phyloP scores from a whole-genome alignment of 768 basidiomycete genomes.

The Russula emetica region DNA sequence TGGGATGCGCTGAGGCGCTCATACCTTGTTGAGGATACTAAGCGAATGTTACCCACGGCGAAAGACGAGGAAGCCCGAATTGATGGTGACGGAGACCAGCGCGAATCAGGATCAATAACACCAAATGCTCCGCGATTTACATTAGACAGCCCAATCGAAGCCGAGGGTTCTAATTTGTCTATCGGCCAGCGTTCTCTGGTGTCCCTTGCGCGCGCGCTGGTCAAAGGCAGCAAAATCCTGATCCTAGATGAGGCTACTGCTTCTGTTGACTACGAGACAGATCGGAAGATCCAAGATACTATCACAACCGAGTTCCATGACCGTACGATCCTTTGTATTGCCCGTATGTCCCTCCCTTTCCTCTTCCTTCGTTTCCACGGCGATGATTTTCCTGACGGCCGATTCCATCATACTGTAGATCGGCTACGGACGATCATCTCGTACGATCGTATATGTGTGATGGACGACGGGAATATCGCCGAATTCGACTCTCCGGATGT shows the following conservation, averaged over 20 bases:
- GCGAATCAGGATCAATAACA: constrained; percentile 30
- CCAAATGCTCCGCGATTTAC: constrained; percentile 51
- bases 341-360: constrained; percentile 49
- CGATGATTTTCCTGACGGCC: neutral
- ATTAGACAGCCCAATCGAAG: constrained; percentile 79
- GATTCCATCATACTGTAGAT: constrained; percentile 44
- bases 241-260: constrained; percentile 91
- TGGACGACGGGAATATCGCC: constrained; percentile 75
- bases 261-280: constrained; percentile 88
- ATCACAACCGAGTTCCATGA: constrained; percentile 81
- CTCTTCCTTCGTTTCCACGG: no score
- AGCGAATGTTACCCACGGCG: constrained; percentile 26
- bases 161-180: constrained; percentile 81
- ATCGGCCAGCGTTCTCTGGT: constrained; percentile 81
- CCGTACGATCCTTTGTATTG: constrained; percentile 83
- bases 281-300: constrained; percentile 86
- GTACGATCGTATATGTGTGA: constrained; percentile 86
- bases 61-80: constrained; percentile 36
- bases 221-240: constrained; percentile 78
- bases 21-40: constrained; percentile 63
- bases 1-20: constrained; percentile 88
- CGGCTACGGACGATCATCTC: constrained; percentile 82
- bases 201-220: constrained; percentile 83
- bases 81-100: constrained; percentile 40
- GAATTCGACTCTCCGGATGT: constrained; percentile 79